These are phyloP conservation scores for Grosmannia huntii DNA, from an alignment of 2,329 filamentous ascomycete genomes.

Conservation along the genomic window DNA sequence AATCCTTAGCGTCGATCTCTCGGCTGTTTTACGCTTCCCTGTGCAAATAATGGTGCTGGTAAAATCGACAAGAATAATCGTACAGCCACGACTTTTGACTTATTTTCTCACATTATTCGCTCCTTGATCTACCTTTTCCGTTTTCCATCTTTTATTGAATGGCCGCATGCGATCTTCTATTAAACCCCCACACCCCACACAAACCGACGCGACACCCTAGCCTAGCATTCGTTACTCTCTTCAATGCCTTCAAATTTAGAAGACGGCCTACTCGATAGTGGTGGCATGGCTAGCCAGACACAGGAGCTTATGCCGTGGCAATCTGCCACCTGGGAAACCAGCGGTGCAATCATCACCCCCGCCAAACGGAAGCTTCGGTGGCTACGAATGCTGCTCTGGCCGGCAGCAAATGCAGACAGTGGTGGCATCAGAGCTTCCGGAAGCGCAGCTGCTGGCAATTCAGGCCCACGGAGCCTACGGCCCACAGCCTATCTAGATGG, in stretches of 20 bases:
- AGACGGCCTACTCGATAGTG: conserved; percentile 5
- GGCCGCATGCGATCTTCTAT: background rate
- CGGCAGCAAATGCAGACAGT: background rate
- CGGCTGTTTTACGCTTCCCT: background rate
- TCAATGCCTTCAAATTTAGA: conserved; percentile 1
- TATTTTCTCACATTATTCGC: background rate
- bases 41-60: background rate
- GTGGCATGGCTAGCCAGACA: background rate
- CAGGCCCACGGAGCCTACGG: conserved; percentile 27
- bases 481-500: conserved; percentile 52
- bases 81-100: background rate
- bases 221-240: background rate
- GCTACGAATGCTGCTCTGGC: conserved; percentile 15
- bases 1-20: background rate
- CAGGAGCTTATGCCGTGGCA: conserved; percentile 4
- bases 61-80: background rate
- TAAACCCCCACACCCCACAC: background rate
- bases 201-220: background rate
- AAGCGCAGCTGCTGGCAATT: background rate
- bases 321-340: background rate
- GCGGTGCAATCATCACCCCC: background rate
- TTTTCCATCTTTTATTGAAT: background rate
- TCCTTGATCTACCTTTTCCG: background rate
- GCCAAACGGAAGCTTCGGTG: conserved; percentile 12
- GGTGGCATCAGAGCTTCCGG: background rate